These are phyloP conservation scores for Isabelozyma heimii DNA, from an alignment of 805 yeast genomes.

Conservation along the genomic window DNA sequence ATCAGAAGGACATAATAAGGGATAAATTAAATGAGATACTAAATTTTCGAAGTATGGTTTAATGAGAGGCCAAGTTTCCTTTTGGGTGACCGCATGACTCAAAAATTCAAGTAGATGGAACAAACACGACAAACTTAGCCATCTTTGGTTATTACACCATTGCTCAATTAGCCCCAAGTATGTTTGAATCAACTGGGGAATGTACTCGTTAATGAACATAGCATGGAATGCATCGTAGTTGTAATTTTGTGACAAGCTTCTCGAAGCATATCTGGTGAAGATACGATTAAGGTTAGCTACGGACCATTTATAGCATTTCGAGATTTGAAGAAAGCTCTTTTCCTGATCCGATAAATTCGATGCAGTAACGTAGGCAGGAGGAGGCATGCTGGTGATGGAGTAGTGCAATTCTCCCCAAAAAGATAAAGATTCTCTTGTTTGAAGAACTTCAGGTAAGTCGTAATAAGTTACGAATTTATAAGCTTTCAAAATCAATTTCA, in stretches of 20 bases:
- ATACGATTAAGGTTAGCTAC: conserved; percentile 72
- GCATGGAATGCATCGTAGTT: conserved; percentile 60
- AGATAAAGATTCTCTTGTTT: conserved; percentile 45
- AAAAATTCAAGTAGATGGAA: conserved; percentile 57
- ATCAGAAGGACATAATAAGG: conserved; percentile 68
- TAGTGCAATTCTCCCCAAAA: conserved; percentile 81
- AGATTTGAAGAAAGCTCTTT: conserved; percentile 61
- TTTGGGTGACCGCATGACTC: conserved; percentile 53
- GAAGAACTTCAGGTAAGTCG: conserved; percentile 67
- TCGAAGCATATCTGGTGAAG: conserved; percentile 68
- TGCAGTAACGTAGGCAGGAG: conserved; percentile 53
- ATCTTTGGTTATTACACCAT: conserved; percentile 65
- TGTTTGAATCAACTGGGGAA: conserved; percentile 70
- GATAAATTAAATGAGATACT: conserved; percentile 70
- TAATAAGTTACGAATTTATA: conserved; percentile 74
- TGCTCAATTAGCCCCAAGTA: conserved; percentile 64
- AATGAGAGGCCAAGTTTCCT: conserved; percentile 62
- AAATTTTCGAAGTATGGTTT: conserved; percentile 64
- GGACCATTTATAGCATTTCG: conserved; percentile 77
- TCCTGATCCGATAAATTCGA: conserved; percentile 46
- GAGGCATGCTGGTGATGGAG: conserved; percentile 54
- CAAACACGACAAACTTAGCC: conserved; percentile 68
- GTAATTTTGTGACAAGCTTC: conserved; percentile 42
- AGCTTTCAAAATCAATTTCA: conserved; percentile 68
- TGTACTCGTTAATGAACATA: conserved; percentile 53